These are phyloP conservation scores for Kwoniella dejecticola DNA, from an alignment of 768 basidiomycete genomes.

Conservation along the genomic window DNA sequence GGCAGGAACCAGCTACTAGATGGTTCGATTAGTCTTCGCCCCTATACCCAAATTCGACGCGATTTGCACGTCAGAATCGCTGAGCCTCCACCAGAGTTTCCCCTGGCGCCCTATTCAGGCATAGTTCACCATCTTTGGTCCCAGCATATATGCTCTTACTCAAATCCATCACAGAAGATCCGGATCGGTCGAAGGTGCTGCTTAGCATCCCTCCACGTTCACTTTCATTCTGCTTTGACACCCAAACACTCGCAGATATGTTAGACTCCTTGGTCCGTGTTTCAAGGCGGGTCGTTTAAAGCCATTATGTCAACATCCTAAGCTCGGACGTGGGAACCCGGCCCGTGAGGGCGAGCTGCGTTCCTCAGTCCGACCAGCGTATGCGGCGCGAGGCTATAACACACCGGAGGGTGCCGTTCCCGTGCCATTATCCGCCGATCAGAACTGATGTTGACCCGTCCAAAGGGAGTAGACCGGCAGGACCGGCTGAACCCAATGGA, in stretches of 20 bases:
- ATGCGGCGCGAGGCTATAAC: constrained; percentile 67
- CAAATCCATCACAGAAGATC: constrained; percentile 73
- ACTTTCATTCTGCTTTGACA: constrained; percentile 73
- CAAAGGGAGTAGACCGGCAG: constrained; percentile 63
- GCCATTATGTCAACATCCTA: constrained; percentile 77
- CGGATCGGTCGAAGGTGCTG: constrained; percentile 74
- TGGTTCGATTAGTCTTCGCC: constrained; percentile 94
- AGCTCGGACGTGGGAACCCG: constrained; percentile 67
- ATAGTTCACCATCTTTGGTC: constrained; percentile 91
- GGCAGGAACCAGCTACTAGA: constrained; percentile 91
- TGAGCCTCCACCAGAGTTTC: constrained; percentile 94
- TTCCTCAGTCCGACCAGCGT: constrained; percentile 65
- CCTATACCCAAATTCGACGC: constrained; percentile 93
- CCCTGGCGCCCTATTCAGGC: constrained; percentile 88
- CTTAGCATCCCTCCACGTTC: constrained; percentile 65
- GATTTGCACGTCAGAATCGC: constrained; percentile 96
- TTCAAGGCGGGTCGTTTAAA: constrained; percentile 80
- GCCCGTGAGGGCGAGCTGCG: constrained; percentile 64
- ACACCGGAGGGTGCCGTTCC: constrained; percentile 66
- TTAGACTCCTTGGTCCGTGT: constrained; percentile 87
- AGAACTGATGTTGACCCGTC: constrained; percentile 73
- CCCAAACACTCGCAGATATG: constrained; percentile 78
- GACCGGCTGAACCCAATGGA: constrained; percentile 63
- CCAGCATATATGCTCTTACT: constrained; percentile 81
- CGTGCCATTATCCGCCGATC: constrained; percentile 63